Percentiles rank a stretch among this genome's conserved stretches.
Conservation (phyloP, 192 early-diverging fungal species). For the Podochytrium sp. region DNA sequence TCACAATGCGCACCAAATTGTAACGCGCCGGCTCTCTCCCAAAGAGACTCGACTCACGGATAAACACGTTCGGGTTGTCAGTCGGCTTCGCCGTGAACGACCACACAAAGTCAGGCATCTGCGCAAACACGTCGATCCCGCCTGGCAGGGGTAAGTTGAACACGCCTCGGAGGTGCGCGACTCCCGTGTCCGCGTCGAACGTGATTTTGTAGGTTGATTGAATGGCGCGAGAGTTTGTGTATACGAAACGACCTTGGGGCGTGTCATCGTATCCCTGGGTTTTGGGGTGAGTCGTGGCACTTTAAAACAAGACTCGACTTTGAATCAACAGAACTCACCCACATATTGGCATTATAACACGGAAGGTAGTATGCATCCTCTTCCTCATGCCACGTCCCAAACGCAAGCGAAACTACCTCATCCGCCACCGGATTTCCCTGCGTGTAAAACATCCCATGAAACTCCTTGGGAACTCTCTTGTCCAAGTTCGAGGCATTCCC, state of each 20-base stretch:
- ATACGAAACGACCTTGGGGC: neutral
- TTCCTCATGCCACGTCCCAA: neutral
- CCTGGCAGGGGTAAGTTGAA: neutral
- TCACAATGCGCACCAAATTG: constrained; percentile 1
- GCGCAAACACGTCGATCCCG: neutral
- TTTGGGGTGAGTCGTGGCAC: no score
- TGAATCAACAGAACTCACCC: neutral
- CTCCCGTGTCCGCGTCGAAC: neutral
- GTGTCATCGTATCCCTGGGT: constrained; percentile 7
- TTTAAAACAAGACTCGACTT: no score
- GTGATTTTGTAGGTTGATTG: neutral
- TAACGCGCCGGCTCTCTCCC: neutral
- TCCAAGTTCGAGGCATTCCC: constrained; percentile 9
- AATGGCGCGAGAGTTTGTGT: neutral
- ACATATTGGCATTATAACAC: neutral
- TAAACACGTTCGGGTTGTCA: neutral
- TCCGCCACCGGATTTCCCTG: neutral
- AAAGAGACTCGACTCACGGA: neutral
- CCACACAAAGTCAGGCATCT: neutral
- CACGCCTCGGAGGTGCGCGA: neutral
- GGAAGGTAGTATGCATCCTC: neutral
- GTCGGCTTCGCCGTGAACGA: neutral
- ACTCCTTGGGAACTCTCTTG: neutral
- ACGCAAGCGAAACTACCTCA: constrained; percentile 10
- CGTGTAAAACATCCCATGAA: constrained; percentile 14